phyloP scores from a whole-genome alignment of 345 rosid species.

The Lepidium africanum region DNA sequence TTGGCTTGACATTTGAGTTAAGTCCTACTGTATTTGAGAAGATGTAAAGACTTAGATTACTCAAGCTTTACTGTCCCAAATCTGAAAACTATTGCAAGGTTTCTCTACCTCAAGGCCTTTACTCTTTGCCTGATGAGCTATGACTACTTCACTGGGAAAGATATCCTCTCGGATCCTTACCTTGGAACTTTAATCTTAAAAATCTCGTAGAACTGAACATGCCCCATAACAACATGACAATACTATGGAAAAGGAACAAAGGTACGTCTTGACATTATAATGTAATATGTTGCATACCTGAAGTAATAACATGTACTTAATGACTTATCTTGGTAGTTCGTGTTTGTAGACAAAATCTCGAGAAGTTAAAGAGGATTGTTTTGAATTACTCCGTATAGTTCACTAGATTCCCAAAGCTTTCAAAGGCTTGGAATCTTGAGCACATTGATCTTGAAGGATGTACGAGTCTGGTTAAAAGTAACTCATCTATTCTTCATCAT shows the following conservation, averaged over 20 bases:
- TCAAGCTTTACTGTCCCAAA: slow-evolving; percentile 1
- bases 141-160: slow-evolving; percentile 17
- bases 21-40: slow-evolving; percentile 15
- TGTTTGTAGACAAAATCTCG: slow-evolving; percentile 10
- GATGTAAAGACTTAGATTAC: slow-evolving; percentile 18
- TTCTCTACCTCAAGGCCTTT: neutral
- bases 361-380: slow-evolving; percentile 6
- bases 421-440: slow-evolving; percentile 12
- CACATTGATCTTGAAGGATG: slow-evolving; percentile 27
- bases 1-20: neutral
- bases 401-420: neutral
- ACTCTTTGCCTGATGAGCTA: slow-evolving; percentile 17
- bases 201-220: slow-evolving; percentile 22
- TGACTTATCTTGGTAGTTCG: neutral
- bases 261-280: neutral
- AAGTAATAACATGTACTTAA: neutral
- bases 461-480: slow-evolving; percentile 4
- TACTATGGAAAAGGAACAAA: slow-evolving; percentile 15
- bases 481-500: slow-evolving; percentile 14
- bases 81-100: neutral
- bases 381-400: slow-evolving; percentile 7
- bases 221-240: slow-evolving; percentile 1
- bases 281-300: neutral
- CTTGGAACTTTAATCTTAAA: neutral
- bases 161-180: slow-evolving; percentile 22